Percentiles rank a stretch among this genome's conserved stretches.
phyloP scores from a whole-genome alignment of 495 filamentous ascomycete genomes.

The Polyplosphaeria fusca region DNA sequence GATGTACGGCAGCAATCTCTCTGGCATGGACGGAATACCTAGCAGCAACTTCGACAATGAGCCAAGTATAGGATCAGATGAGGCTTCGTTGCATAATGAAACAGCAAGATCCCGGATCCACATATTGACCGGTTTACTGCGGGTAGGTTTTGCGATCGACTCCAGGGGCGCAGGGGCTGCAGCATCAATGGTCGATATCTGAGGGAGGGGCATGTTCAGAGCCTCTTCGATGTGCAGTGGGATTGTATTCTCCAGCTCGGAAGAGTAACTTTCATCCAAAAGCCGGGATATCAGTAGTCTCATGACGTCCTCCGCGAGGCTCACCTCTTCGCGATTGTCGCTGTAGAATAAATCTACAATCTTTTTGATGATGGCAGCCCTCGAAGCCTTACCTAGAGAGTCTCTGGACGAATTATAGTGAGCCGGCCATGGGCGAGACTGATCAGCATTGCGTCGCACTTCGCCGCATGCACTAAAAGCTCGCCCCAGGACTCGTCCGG shows the following conservation, averaged over 20 bases:
- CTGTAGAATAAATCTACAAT: slow-evolving; percentile 67
- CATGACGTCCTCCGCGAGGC: slow-evolving; percentile 74
- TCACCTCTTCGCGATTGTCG: slow-evolving; percentile 60
- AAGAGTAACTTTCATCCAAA: slow-evolving; percentile 34
- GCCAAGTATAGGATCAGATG: slow-evolving; percentile 57
- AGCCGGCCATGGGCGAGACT: slow-evolving; percentile 44
- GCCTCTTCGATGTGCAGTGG: slow-evolving; percentile 20
- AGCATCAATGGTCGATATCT: not conserved
- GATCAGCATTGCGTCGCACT: slow-evolving; percentile 33
- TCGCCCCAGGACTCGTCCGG: slow-evolving; percentile 75
- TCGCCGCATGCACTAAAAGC: slow-evolving; percentile 72
- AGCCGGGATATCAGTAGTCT: slow-evolving; percentile 62
- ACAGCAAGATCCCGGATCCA: slow-evolving; percentile 68
- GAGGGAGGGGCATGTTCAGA: slow-evolving; percentile 11
- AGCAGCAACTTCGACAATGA: slow-evolving; percentile 26
- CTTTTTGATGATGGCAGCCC: slow-evolving; percentile 54
- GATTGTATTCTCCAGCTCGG: slow-evolving; percentile 28
- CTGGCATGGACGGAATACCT: slow-evolving; percentile 31
- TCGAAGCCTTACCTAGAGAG: slow-evolving; percentile 10
- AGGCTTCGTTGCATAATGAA: slow-evolving; percentile 57
- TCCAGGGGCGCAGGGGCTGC: not conserved
- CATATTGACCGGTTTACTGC: slow-evolving; percentile 21
- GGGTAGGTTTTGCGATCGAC: slow-evolving; percentile 5
- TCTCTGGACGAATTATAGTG: not conserved
- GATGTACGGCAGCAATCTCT: slow-evolving; percentile 36